Percentiles rank a stretch among this genome's conserved stretches.
Evolutionary conservation across 2,329 filamentous ascomycete genomes (phyloP).

Genomic region (Pseudocercospora musae): DNA sequence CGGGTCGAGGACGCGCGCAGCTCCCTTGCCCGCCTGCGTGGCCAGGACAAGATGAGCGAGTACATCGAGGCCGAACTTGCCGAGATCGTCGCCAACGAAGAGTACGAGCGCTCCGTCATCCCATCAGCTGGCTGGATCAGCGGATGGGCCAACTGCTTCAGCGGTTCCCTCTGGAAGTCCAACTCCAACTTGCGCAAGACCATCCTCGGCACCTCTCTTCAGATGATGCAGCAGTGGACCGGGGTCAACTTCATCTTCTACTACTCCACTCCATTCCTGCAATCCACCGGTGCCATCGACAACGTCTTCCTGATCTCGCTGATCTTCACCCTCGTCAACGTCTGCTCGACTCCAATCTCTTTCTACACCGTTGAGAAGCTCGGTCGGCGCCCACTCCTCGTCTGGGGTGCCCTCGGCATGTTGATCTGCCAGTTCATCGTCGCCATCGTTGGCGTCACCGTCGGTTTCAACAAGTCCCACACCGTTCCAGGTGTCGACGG

Average conservation of each 20-base stretch:
- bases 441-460: conserved; percentile 58
- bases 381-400: conserved; percentile 75
- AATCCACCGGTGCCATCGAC: conserved; percentile 68
- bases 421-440: conserved; percentile 83
- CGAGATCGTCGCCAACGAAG: conserved; percentile 85
- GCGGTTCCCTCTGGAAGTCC: conserved; percentile 49
- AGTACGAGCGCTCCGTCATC: conserved; percentile 71
- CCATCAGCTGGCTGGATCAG: conserved; percentile 62
- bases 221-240: conserved; percentile 59
- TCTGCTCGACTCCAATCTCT: conserved; percentile 77
- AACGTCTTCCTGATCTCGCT: conserved; percentile 81
- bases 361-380: conserved; percentile 83
- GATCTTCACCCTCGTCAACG: conserved; percentile 85
- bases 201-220: conserved; percentile 46
- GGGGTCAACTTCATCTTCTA: conserved; percentile 90
- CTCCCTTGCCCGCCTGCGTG: conserved; percentile 66
- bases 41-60: conserved; percentile 67
- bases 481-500: conserved; percentile 32
- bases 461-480: conserved; percentile 37
- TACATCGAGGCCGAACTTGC: conserved; percentile 76
- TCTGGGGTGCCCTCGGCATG: conserved; percentile 79
- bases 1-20: conserved; percentile 62
- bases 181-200: conserved; percentile 51
- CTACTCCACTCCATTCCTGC: conserved; percentile 76
- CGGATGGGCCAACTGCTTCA: conserved; percentile 66